Percentiles rank a stretch among this genome's conserved stretches.
phyloP scores from a whole-genome alignment of 352 stramenopile genomes.

The Albugo laibachii region DNA sequence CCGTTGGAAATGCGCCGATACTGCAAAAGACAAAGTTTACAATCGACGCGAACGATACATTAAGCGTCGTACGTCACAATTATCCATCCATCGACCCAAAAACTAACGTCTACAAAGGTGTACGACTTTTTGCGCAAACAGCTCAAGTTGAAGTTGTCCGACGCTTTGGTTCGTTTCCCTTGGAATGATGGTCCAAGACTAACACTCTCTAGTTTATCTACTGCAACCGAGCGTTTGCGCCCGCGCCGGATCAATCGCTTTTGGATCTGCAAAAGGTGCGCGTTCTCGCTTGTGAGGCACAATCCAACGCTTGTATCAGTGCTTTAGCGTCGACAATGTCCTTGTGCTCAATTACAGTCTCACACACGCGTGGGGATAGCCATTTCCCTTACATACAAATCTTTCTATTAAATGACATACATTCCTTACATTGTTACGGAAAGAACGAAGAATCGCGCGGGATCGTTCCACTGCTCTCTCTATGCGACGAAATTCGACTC shows the following conservation, averaged over 20 bases:
- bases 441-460: too few species aligned
- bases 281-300: background rate
- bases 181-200: background rate
- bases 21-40: conserved; percentile 82
- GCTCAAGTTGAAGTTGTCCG: conserved; percentile 47
- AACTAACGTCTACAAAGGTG: conserved; percentile 16
- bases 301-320: conserved; percentile 13
- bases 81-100: background rate
- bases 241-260: conserved; percentile 60
- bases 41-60: conserved; percentile 41
- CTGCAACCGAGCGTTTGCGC: conserved; percentile 74
- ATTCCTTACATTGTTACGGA: too few species aligned
- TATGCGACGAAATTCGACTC: too few species aligned
- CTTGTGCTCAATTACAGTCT: conserved; percentile 78
- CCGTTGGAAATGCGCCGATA: conserved; percentile 51
- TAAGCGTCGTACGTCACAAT: conserved; percentile 35
- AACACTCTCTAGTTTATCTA: conserved; percentile 46
- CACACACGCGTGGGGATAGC: conserved; percentile 55
- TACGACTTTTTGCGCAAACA: conserved; percentile 77
- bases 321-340: conserved; percentile 58
- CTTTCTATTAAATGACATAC: too few species aligned
- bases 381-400: too few species aligned
- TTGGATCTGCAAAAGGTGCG: conserved; percentile 52
- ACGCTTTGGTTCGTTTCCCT: conserved; percentile 27
- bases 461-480: too few species aligned